Base-by-base conservation (phyloP, 2,329 filamentous ascomycete genomes). In the Cercospora sojina region DNA sequence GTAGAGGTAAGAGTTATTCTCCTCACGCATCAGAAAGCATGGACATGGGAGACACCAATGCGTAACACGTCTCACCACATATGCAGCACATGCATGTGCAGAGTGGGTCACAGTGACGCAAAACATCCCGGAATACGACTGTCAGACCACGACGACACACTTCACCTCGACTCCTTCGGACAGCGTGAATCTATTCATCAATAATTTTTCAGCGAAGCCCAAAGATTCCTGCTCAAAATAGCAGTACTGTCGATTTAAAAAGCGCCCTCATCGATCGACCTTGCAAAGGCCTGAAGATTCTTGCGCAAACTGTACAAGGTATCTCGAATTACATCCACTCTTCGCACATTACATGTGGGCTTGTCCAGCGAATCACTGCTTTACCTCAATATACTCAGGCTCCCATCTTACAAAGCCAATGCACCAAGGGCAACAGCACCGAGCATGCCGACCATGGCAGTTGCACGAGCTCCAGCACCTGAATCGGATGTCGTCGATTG, bases 401-500 rank as follows among this genome's bases (percentile, higher is more conserved):
- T 49, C 3, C 43, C 18, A 49, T 1, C 43, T 58, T 70, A 74
- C 23, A 74, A 63, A 23, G 71, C 73, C 13, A 74, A 61, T 10
- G 73, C 73, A 53, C 72, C 73, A n/a, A 74, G 69, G 31, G 72
- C 73, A 29, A 74, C 66, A 31, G 69, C 65, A 49, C 73, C 73
- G 47, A 74, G 64, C 58, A 74, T 64, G 25, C 72, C 73, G 32
- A 63, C 72, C 66, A 71, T 68, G 20, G 68, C 67, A 57, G 73
- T 71, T 5, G 70, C 69, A 57, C 71, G 71, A 59, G 73, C 65
- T 27, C 67, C 73, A 57, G 59, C 69, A 35, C 57, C 68, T 4
- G 38, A 49, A 20, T 49, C 53, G 16, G 65, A 64, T 23, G 59
- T 35, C n/a, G 58, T 65, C 23, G 53, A 59, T 23, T 60, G 51